Evolutionary conservation across 495 filamentous ascomycete genomes (phyloP).

Genomic region (Aspergillus sparsus): DNA sequence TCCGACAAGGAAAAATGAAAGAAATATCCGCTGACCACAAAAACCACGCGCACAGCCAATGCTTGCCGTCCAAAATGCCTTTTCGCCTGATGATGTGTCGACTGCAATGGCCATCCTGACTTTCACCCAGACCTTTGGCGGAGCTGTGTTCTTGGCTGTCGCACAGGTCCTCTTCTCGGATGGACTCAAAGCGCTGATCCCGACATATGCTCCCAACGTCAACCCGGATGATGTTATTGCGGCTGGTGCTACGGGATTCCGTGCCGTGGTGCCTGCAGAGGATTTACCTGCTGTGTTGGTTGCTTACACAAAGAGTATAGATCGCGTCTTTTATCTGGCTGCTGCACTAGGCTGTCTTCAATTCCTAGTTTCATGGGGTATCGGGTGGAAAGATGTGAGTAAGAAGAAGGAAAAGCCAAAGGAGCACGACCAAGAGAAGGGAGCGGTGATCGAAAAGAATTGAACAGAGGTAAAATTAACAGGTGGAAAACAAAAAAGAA

Average conservation of each 20-base stretch:
- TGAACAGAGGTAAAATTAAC: background rate
- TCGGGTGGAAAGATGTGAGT: constrained; percentile 51
- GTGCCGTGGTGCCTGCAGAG: constrained; percentile 38
- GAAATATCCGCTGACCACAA: constrained; percentile 1
- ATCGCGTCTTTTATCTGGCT: constrained; percentile 43
- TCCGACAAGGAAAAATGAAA: background rate
- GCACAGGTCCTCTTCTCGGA: constrained; percentile 69
- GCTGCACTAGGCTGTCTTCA: constrained; percentile 28
- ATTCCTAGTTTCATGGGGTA: constrained; percentile 42
- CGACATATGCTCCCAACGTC: constrained; percentile 28
- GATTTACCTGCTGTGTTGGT: constrained; percentile 52
- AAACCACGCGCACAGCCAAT: constrained; percentile 23
- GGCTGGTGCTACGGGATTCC: constrained; percentile 62
- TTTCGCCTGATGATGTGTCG: constrained; percentile 38
- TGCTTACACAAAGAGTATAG: constrained; percentile 54
- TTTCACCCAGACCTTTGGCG: constrained; percentile 63
- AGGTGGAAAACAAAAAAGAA: too few species aligned
- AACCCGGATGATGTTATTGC: constrained; percentile 49
- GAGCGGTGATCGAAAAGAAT: background rate
- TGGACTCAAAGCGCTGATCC: constrained; percentile 54
- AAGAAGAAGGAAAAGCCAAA: constrained; percentile 22
- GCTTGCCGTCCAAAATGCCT: constrained; percentile 37
- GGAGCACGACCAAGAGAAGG: background rate
- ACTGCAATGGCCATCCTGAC: constrained; percentile 52
- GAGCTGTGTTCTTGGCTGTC: constrained; percentile 66